A percentile compares a stretch with the other conserved stretches of the same genome.
These are phyloP conservation scores for Cercospora sp. DNA, from an alignment of 2,329 filamentous ascomycete genomes.

Conservation along the genomic window DNA sequence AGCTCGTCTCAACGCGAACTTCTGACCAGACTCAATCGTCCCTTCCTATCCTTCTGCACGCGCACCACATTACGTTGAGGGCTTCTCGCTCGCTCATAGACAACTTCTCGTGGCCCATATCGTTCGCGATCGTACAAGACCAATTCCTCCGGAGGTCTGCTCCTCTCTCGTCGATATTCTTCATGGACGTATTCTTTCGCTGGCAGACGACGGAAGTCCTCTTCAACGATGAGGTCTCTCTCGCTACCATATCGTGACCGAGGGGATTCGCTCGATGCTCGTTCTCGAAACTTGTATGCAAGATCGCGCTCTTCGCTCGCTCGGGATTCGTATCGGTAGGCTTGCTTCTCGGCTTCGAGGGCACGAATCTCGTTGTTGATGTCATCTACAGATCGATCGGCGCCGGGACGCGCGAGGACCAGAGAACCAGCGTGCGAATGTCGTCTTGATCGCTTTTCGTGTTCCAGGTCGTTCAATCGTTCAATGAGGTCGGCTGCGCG, in stretches of 20 bases:
- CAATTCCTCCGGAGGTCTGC: slow-evolving; percentile 29
- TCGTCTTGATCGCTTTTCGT: slow-evolving; percentile 9
- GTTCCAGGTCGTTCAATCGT: slow-evolving; percentile 9
- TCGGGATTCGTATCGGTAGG: slow-evolving; percentile 59
- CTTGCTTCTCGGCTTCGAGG: slow-evolving; percentile 65
- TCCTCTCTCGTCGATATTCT: slow-evolving; percentile 42
- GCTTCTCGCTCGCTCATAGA: slow-evolving; percentile 46
- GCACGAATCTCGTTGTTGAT: slow-evolving; percentile 71
- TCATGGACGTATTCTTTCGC: slow-evolving; percentile 52
- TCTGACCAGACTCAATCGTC: slow-evolving; percentile 87
- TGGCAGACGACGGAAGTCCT: slow-evolving; percentile 20
- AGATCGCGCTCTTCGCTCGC: slow-evolving; percentile 45
- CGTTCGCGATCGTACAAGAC: slow-evolving; percentile 56
- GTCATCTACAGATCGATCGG: slow-evolving; percentile 55
- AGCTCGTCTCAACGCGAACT: slow-evolving; percentile 59
- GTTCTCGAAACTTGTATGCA: slow-evolving; percentile 46
- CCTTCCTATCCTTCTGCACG: slow-evolving; percentile 89
- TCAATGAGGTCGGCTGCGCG: slow-evolving; percentile 11
- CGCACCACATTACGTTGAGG: slow-evolving; percentile 58
- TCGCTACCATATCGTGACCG: slow-evolving; percentile 3
- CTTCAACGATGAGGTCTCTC: background rate
- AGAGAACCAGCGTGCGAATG: slow-evolving; percentile 20
- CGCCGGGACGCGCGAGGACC: slow-evolving; percentile 22
- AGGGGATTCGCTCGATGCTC: slow-evolving; percentile 7
- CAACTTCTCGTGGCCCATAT: slow-evolving; percentile 52